Base-by-base conservation (phyloP, 2,329 filamentous ascomycete genomes). In the Penicillium sp. region DNA sequence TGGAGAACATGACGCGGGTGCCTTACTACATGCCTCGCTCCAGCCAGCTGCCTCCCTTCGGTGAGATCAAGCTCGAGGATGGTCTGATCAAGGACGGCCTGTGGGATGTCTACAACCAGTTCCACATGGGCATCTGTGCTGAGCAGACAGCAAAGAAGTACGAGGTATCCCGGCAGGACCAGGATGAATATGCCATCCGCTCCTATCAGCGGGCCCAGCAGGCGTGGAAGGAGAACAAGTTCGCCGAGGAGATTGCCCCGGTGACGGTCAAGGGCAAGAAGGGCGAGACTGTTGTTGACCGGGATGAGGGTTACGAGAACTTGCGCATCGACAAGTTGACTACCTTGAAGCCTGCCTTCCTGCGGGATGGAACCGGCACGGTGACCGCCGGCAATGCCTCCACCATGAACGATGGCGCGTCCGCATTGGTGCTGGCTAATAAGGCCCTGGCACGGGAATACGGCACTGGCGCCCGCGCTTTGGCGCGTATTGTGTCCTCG, bases 51-150 rank as follows among this genome's bases (percentile, higher is more conserved):
- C 91, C 93, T 1, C 81, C 92, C 0, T 97, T 98, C 70, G 95
- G 95, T 36, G 87, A 96, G 69, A 82, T 95, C 67, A 90, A 90
- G 77, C 81, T 96, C 77, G 89, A 96, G 75, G 95, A 99, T 71
- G 95, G 94, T 0, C 79, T 99, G 69, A 89, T 98, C 73, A 95
- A 95, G 76, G 95, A 99, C 71, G 95, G 95, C 0, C 79, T 99
- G 61, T 96, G 92, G 81, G 95, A 99, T 73, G 94, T 96, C 14
- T 99, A 97, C 78, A 92, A 96, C 75, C 86, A 96, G 73, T 90
- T 97, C 71, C 95, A 98, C 78, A 99, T 99, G 95, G 95, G 95
- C 44, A 92, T 95, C 69, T 99, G 95, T 73, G 93, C 93, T 16
- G 95, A 99, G 80, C 91, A 89, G 66, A 97, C 94, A 1, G 95